A percentile compares a stretch with the other conserved stretches of the same genome.
These are phyloP conservation scores for Rubia yunnanensis DNA, from an alignment of 257 asterid species.

Conservation along the genomic window DNA sequence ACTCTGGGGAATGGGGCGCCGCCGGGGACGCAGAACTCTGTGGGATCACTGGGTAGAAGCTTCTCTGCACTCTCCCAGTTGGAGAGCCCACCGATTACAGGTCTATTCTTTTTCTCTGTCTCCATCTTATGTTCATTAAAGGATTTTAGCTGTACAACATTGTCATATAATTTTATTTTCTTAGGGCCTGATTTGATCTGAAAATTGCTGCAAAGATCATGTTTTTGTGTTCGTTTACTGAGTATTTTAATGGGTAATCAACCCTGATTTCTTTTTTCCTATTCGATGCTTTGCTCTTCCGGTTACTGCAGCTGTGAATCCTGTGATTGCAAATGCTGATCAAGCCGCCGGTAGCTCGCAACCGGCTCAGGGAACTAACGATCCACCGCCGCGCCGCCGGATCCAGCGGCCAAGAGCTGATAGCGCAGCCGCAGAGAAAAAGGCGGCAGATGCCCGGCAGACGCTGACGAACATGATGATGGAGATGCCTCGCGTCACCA, in stretches of 20 bases:
- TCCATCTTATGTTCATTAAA: not conserved
- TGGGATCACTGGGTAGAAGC: constrained; percentile 42
- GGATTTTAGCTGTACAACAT: too few species aligned
- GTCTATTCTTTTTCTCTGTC: constrained; percentile 24
- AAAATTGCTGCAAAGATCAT: too few species aligned
- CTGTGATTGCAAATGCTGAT: too few species aligned
- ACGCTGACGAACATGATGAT: constrained; percentile 26
- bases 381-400: not conserved
- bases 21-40: constrained; percentile 31
- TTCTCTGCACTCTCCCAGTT: constrained; percentile 54
- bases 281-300: too few species aligned
- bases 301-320: too few species aligned
- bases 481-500: constrained; percentile 64
- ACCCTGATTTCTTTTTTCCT: too few species aligned
- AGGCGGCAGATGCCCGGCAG: constrained; percentile 13
- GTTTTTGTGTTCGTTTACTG: too few species aligned
- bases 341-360: too few species aligned
- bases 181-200: too few species aligned
- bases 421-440: constrained; percentile 5
- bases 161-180: too few species aligned
- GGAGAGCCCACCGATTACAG: constrained; percentile 35
- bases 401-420: constrained; percentile 7
- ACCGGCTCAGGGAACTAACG: too few species aligned
- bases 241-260: too few species aligned
- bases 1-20: constrained; percentile 25